Base-by-base conservation (phyloP, 345 rosid genomes). In the Gossypium arboreum region DNA sequence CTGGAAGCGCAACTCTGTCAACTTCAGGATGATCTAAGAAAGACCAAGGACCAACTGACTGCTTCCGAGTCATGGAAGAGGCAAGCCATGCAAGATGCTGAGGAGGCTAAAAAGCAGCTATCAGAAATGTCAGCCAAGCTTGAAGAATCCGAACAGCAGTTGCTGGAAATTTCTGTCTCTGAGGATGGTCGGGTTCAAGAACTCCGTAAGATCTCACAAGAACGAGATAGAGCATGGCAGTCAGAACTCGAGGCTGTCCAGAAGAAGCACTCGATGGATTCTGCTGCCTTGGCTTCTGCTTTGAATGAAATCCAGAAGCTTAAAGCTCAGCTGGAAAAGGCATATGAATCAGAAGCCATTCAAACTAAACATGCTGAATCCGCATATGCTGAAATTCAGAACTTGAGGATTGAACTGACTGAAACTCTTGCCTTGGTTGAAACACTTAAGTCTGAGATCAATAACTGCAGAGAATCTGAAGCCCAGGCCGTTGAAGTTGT, bases 231-330 rank as follows among this genome's bases (percentile, higher is more conserved):
- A 78, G 91, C 90, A 3, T 95, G 99, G 99, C 86, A 95, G 66
- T 93, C 99, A 59, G 99, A 95, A 78, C 92, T 95, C 13, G 98
- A 93, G 84, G 99, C 99, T 47, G 80, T 93, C 77, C 97, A 89
- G 82, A 91, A 88, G 80, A 98, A 91, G 65, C 90, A 93, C 56
- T 78, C 87, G 1, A 83, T 95, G 86, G 97, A 95, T 81, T 88
- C 97, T 2, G 82, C 97, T 41, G 92, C 93, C 72, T 74, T 93
- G 56, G 83, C 86, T 75, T 90, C 99, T 27, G 86, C 97, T 47
- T 84, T 91, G 89, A 95, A 86, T 78, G 99, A 95, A 80, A 90
- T 90, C 29, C 97, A 91, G 82, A 91, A 87, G 89, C 92, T 95
- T 75, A 95, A 89, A 83, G 82, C 79, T 18, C 99, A 92, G 86